Conservation (phyloP, 176 grass and related monocot genomes). For the Rhynchospora tenuis region DNA sequence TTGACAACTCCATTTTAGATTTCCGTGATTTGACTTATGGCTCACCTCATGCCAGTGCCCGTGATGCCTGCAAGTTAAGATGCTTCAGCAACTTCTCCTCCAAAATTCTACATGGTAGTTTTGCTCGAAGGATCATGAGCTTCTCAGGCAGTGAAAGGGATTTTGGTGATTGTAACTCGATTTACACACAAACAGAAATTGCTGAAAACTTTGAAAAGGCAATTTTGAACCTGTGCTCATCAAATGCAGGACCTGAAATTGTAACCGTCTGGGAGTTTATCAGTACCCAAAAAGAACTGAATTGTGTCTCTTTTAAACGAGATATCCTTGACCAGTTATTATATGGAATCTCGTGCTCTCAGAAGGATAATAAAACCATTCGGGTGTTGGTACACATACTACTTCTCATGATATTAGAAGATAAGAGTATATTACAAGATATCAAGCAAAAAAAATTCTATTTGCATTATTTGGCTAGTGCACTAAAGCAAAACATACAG, state of each 20-base stretch:
- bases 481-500: slow-evolving; percentile 83
- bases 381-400: slow-evolving; percentile 70
- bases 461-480: slow-evolving; percentile 68
- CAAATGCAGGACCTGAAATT: slow-evolving; percentile 67
- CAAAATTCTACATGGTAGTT: slow-evolving; percentile 57
- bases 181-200: slow-evolving; percentile 61
- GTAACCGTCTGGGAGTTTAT: slow-evolving; percentile 79
- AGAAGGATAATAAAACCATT: slow-evolving; percentile 65
- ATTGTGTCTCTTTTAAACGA: slow-evolving; percentile 47
- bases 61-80: slow-evolving; percentile 37
- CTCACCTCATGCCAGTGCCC: background rate
- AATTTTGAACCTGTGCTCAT: slow-evolving; percentile 53
- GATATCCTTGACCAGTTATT: slow-evolving; percentile 84
- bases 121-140: slow-evolving; percentile 64
- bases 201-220: slow-evolving; percentile 78
- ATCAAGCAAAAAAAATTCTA: slow-evolving; percentile 79
- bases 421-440: slow-evolving; percentile 81
- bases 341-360: slow-evolving; percentile 66
- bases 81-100: slow-evolving; percentile 90
- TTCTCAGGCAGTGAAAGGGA: slow-evolving; percentile 61
- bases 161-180: slow-evolving; percentile 61
- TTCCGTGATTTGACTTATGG: slow-evolving; percentile 28
- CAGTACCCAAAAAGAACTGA: slow-evolving; percentile 49
- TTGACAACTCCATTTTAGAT: slow-evolving; percentile 52
- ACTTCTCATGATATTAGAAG: slow-evolving; percentile 86